Conservation (phyloP, 352 stramenopile species). For the Thraustotheca clavata region DNA sequence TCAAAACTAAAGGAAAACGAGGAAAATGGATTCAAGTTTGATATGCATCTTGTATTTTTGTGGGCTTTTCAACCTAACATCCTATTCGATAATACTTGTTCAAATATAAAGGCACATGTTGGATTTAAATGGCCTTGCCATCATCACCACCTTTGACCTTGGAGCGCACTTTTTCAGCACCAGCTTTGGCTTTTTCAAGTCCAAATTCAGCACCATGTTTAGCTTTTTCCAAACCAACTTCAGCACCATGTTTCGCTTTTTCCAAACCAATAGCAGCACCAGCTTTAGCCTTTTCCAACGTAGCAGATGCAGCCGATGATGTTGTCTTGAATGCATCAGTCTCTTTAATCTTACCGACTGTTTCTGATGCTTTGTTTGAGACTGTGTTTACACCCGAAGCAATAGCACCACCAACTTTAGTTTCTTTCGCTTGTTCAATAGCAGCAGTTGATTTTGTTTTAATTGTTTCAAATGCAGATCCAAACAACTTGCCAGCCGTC, state of each 20-base stretch:
- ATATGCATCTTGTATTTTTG: too few species aligned
- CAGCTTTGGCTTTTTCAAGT: slow-evolving; percentile 9
- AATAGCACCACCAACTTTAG: slow-evolving; percentile 61
- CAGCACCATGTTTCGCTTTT: slow-evolving; percentile 25
- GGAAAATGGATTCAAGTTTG: neutral
- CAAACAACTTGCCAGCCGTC: slow-evolving; percentile 72
- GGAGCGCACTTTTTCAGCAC: slow-evolving; percentile 16
- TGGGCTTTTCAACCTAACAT: too few species aligned
- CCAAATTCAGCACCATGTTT: slow-evolving; percentile 11
- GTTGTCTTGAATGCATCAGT: slow-evolving; percentile 82
- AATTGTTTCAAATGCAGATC: slow-evolving; percentile 51
- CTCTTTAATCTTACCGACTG: slow-evolving; percentile 73
- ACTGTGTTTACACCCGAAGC: slow-evolving; percentile 52
- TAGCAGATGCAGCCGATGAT: slow-evolving; percentile 44
- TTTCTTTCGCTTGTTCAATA: slow-evolving; percentile 67
- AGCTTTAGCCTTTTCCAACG: slow-evolving; percentile 74
- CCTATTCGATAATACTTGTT: neutral
- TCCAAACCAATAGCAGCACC: slow-evolving; percentile 53
- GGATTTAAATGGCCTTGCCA: slow-evolving; percentile 5
- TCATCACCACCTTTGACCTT: slow-evolving; percentile 14
- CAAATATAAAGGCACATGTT: neutral
- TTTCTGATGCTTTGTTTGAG: slow-evolving; percentile 52
- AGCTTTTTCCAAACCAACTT: slow-evolving; percentile 3
- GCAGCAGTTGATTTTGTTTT: slow-evolving; percentile 67
- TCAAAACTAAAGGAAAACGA: slow-evolving; percentile 15